phyloP scores from a whole-genome alignment of 352 stramenopile species.

The Phytophthora tentaculata region DNA sequence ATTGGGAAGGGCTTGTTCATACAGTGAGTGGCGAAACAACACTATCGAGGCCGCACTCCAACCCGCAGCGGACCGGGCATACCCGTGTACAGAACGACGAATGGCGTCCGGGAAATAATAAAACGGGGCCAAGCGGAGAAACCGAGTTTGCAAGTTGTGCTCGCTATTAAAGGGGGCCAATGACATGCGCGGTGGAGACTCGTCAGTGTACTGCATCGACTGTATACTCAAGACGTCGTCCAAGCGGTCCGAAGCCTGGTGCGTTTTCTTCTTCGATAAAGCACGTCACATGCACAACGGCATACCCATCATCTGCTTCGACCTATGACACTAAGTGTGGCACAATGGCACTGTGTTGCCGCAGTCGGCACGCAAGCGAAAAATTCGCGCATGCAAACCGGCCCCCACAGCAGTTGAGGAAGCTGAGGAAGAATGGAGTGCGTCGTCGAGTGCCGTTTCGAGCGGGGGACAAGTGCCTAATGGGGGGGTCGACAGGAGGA shows the following conservation, averaged over 20 bases:
- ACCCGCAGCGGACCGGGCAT: not conserved
- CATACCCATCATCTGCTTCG: slow-evolving; percentile 18
- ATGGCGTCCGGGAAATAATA: slow-evolving; percentile 7
- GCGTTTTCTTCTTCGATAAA: slow-evolving; percentile 22
- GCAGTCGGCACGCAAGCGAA: not conserved
- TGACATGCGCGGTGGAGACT: slow-evolving; percentile 1
- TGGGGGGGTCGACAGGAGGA: not conserved
- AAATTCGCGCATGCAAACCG: slow-evolving; percentile 13
- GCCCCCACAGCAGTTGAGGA: not conserved
- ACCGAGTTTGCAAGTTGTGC: slow-evolving; percentile 20
- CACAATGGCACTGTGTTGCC: slow-evolving; percentile 7
- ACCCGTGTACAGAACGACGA: slow-evolving; percentile 9
- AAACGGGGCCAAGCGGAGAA: slow-evolving; percentile 1
- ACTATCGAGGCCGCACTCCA: slow-evolving; percentile 1
- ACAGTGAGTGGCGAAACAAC: too few relatives aligned
- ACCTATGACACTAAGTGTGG: slow-evolving; percentile 17
- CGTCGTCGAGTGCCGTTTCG: too few relatives aligned
- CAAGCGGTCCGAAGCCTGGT: slow-evolving; percentile 7
- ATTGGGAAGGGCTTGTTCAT: too few relatives aligned
- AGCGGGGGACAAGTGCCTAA: not conserved
- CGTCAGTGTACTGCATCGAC: slow-evolving; percentile 7
- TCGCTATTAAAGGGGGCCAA: slow-evolving; percentile 14
- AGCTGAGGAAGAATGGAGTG: not conserved
- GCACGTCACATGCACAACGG: slow-evolving; percentile 11
- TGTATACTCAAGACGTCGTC: slow-evolving; percentile 6